These are phyloP conservation scores for Monosporozyma solicola DNA, from an alignment of 805 yeast species.

Conservation along the genomic window DNA sequence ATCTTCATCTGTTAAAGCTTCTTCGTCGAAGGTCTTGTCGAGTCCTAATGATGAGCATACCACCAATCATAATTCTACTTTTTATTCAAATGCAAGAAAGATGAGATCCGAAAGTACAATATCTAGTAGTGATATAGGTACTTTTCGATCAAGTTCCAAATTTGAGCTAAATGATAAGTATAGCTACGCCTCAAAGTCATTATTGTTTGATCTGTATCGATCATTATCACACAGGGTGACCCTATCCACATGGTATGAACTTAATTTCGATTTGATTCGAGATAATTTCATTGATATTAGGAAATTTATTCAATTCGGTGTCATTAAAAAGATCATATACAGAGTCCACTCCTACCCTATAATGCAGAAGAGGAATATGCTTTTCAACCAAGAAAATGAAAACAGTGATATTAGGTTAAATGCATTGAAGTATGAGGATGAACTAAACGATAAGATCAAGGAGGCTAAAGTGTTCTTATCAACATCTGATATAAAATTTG, in stretches of 20 bases:
- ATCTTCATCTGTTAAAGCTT: conserved; percentile 3
- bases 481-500: conserved; percentile 27
- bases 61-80: neutral
- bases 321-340: conserved; percentile 71
- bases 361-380: conserved; percentile 21
- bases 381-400: conserved; percentile 6
- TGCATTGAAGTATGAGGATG: neutral
- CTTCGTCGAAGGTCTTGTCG: neutral
- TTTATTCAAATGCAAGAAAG: conserved; percentile 1
- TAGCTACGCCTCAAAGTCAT: conserved; percentile 52
- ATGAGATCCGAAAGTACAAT: conserved; percentile 14
- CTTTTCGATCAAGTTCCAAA: neutral
- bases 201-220: conserved; percentile 63
- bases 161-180: neutral
- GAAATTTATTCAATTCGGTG: conserved; percentile 79
- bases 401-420: conserved; percentile 11
- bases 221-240: conserved; percentile 71
- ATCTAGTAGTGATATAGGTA: conserved; percentile 10
- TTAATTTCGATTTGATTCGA: conserved; percentile 46
- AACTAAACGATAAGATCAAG: neutral
- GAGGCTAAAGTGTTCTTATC: conserved; percentile 17
- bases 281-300: conserved; percentile 63
- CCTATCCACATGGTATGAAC: conserved; percentile 72
- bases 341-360: conserved; percentile 73
- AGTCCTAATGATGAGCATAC: conserved; percentile 1